phyloP scores from a whole-genome alignment of 108 stramenopile species.

The Cyclotella baltica region DNA sequence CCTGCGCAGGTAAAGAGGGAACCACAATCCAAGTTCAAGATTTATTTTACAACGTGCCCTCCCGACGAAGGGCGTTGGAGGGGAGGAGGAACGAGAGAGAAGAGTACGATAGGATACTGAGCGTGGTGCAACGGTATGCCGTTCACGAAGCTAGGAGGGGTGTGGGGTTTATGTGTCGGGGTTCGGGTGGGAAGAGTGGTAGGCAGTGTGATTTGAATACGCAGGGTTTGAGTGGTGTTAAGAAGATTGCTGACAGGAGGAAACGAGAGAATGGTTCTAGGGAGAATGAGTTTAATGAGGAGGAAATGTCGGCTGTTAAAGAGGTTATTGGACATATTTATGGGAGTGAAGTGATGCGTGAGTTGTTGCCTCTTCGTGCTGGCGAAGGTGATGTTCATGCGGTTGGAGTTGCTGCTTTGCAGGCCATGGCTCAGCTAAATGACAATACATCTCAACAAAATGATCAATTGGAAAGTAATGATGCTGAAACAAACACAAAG shows the following conservation, averaged over 20 bases:
- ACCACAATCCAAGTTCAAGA: constrained; percentile 95
- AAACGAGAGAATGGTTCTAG: constrained; percentile 26
- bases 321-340: constrained; percentile 83
- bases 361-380: constrained; percentile 48
- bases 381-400: constrained; percentile 54
- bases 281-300: constrained; percentile 11
- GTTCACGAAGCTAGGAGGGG: constrained; percentile 84
- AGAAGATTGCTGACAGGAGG: constrained; percentile 45
- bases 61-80: constrained; percentile 77
- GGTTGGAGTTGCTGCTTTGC: constrained; percentile 31
- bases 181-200: constrained; percentile 15
- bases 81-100: constrained; percentile 70
- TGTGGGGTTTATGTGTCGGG: constrained; percentile 91
- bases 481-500: not conserved
- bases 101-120: constrained; percentile 86
- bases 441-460: not conserved
- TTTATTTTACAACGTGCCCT: constrained; percentile 96
- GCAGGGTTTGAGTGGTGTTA: constrained; percentile 57
- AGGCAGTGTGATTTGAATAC: constrained; percentile 73
- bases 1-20: constrained; percentile 90
- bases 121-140: constrained; percentile 90
- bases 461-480: not conserved
- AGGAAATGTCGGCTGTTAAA: constrained; percentile 59
- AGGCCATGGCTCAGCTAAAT: constrained; percentile 28
- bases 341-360: constrained; percentile 68